Conservation (phyloP, 768 basidiomycete species). For the Auricularia sp. region DNA sequence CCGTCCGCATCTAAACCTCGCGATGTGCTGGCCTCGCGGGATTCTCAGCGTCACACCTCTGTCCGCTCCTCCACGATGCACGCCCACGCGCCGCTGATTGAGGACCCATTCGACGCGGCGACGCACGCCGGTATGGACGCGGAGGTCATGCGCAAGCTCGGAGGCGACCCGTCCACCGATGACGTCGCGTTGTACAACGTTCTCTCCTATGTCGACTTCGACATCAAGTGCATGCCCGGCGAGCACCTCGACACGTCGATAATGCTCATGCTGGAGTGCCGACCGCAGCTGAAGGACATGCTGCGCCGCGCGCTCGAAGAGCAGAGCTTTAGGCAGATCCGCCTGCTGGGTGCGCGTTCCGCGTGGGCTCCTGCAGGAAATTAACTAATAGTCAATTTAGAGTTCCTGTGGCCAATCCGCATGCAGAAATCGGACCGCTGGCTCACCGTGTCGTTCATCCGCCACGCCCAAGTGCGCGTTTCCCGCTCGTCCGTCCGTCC, state of each 20-base stretch:
- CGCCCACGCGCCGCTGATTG: background rate
- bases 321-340: background rate
- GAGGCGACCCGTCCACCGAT: background rate
- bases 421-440: constrained; percentile 72
- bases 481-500: background rate
- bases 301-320: background rate
- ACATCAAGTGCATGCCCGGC: background rate
- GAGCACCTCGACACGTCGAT: background rate
- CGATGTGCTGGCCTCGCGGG: background rate
- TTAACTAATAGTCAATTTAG: background rate
- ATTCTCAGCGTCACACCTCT: background rate
- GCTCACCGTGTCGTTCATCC: constrained; percentile 33
- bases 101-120: background rate
- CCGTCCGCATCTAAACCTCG: no score
- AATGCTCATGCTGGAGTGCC: background rate
- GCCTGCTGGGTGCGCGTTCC: background rate
- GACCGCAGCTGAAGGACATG: background rate
- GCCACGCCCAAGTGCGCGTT: background rate
- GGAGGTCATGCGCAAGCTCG: background rate
- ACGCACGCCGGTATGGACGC: background rate
- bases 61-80: background rate
- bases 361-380: background rate
- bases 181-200: constrained; percentile 1
- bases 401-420: constrained; percentile 42
- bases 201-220: background rate